Evolutionary conservation across 2,329 filamentous ascomycete species (phyloP).

Genomic region (Talaromyces sp.): DNA sequence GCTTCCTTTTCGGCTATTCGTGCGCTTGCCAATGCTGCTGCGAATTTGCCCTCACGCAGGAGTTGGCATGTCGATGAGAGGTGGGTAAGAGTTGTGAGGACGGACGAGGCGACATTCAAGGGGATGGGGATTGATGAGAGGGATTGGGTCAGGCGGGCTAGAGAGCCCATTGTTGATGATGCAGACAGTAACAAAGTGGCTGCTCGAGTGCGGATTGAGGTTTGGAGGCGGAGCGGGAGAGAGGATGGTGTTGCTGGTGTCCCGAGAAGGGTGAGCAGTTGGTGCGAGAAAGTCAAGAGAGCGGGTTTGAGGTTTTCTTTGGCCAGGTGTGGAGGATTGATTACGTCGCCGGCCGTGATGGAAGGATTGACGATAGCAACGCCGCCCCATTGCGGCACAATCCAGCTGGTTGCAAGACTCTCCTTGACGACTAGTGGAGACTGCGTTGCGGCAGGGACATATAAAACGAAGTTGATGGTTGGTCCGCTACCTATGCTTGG

Average conservation of each 20-base stretch:
- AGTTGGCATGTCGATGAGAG: conserved; percentile 72
- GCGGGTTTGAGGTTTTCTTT: conserved; percentile 69
- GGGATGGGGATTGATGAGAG: conserved; percentile 91
- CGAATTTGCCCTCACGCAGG: conserved; percentile 59
- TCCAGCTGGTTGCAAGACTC: conserved; percentile 70
- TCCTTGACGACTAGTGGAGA: conserved; percentile 60
- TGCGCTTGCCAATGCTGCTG: conserved; percentile 71
- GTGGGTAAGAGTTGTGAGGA: conserved; percentile 73
- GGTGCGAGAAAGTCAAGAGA: conserved; percentile 84
- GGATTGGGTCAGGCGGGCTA: conserved; percentile 78
- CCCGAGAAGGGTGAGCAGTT: conserved; percentile 82
- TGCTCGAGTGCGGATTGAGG: conserved; percentile 78
- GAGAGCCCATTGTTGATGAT: conserved; percentile 87
- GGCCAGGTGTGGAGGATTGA: conserved; percentile 52
- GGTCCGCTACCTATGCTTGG: conserved; percentile 90
- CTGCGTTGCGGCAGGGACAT: conserved; percentile 68
- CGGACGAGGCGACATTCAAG: conserved; percentile 76
- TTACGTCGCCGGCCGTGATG: conserved; percentile 37
- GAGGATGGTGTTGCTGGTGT: conserved; percentile 74
- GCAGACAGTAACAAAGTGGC: conserved; percentile 83
- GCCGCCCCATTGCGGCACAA: conserved; percentile 93
- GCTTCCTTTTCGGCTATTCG: conserved; percentile 82
- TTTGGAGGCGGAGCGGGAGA: conserved; percentile 78
- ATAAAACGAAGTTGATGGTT: conserved; percentile 94
- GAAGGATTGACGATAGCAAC: conserved; percentile 64